Base-by-base conservation (phyloP, 768 basidiomycete species). In the Tricholoma terreum region DNA sequence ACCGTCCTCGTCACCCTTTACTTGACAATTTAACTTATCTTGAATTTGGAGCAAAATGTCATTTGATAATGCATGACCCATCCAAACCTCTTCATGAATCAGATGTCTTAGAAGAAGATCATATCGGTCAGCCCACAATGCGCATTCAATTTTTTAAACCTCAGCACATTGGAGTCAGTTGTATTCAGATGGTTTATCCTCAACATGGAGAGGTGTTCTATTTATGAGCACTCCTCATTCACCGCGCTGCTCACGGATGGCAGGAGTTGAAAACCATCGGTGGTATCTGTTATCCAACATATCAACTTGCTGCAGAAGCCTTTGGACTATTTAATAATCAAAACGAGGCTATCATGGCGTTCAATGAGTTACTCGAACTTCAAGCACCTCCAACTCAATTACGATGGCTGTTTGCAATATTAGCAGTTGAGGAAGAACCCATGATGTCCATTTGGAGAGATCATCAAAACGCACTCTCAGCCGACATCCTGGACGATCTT, bases 311-410 rank as follows among this genome's bases (percentile, higher is more conserved):
- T 3, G 64, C 64, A 1, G 61, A 34, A 2, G 30, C 49, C 8
- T 14, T 55, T 8, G 63, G 66, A 0, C 58, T 69, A 0, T 67
- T 68, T 42, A 30, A 22, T 8, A 58, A 64, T 27, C n/a, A 46
- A 11, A 48, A 58, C 22, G 64, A 68, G 24, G 63, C 64, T 11
- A 54, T 42, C 6, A 61, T 63, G 54, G 70, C 77, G 0, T 60
- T 80, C 14, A 30, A 55, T 1, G 77, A 80, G 42, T 76, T 73
- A 1, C 56, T 78, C 0, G 49, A 63, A 8, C 58, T 58, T 6
- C 62, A 73, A 2, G 54, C 61, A 6, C 73, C 76, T 0, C 78
- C 77, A 0, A 50, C 55, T 1, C 75, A 79, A 57, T 63, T 80
- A 0, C 71, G 74, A 0, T 50, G 69, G 27, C 70, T 79, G 1